Base-by-base conservation (phyloP, 306 rosid species). In the Amphicarpaea edgeworthii region DNA sequence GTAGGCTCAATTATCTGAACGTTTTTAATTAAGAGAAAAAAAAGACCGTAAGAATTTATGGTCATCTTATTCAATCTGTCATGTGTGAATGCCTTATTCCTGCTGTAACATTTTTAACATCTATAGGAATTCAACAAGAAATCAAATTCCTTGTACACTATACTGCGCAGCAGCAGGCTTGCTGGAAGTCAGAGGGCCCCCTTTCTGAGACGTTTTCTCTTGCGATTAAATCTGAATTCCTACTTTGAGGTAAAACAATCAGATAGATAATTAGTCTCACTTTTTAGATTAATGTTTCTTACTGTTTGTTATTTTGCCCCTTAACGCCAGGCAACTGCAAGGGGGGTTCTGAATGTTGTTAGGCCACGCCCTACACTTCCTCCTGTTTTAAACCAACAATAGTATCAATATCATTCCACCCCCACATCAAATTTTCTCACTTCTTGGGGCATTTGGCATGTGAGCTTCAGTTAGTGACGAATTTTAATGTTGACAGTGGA, bases 101-200 rank as follows among this genome's bases (percentile, higher is more conserved):
- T 0, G 34, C 19, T 17, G 10, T 20, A 40, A 19, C 19, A 12
- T 65, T 19, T 9, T 74, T 28, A 30, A 30, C 37, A 57, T 80
- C 24, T 78, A 46, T 70, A 92, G 98, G 97, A 90, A 84, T 92
- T 95, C 86, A 95, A 90, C 87, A 95, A 95, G 92, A 95, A 95
- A 84, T 95, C 98, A 30, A 95, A 95, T 85, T 95, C 98, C 60
- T 75, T 92, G 53, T 95, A 92, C 92, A 95, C 98, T 3, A 95
- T 95, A 84, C 79, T 95, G 85, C 92, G 96, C 55, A 95, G 98
- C 78, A 92, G 97, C 83, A 91, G 98, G 87, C 97, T 95, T 75
- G 97, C 93, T 16, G 98, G 98, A 79, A 95, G 97, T 84, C 97
- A 95, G 76, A 85, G 93, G 8, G 97, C 98, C 70, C 98, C 98